phyloP scores from a whole-genome alignment of 441 rosid species.

The Brassica hybrid region DNA sequence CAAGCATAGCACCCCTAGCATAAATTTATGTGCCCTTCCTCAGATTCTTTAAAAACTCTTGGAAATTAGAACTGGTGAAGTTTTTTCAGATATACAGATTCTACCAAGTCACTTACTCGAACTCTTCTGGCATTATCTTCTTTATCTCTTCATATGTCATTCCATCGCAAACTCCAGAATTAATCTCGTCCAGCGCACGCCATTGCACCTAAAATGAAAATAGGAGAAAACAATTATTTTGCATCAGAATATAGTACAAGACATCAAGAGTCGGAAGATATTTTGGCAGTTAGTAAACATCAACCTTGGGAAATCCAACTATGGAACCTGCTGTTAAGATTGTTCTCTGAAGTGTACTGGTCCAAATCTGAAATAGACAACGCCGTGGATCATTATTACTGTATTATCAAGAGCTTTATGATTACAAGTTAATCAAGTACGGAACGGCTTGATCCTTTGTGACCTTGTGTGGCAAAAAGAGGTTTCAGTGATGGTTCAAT shows the following conservation, averaged over 20 bases:
- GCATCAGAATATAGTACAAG: slow-evolving; percentile 4
- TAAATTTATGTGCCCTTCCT: neutral
- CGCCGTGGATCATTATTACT: neutral
- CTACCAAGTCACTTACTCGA: slow-evolving; percentile 64
- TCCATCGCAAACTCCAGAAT: no score
- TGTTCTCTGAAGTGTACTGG: slow-evolving; percentile 97
- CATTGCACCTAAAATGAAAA: slow-evolving; percentile 56
- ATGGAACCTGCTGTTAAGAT: slow-evolving; percentile 89
- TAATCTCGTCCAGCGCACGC: slow-evolving; percentile 99
- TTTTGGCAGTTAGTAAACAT: slow-evolving; percentile 22
- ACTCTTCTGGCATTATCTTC: slow-evolving; percentile 97
- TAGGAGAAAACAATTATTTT: neutral
- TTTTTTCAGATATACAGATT: neutral
- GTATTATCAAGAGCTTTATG: slow-evolving; percentile 1
- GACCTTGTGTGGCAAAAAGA: neutral
- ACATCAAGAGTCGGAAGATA: neutral
- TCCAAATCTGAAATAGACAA: slow-evolving; percentile 76
- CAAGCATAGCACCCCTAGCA: neutral
- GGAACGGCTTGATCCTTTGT: slow-evolving; percentile 15
- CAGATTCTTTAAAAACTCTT: neutral
- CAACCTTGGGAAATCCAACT: slow-evolving; percentile 94
- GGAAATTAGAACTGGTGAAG: neutral
- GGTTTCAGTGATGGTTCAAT: slow-evolving; percentile 14
- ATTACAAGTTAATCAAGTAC: slow-evolving; percentile 18
- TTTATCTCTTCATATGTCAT: slow-evolving; percentile 97